A percentile compares a stretch with the other conserved stretches of the same genome.
These are phyloP conservation scores for Thelephora ganbajun DNA, from an alignment of 768 basidiomycete species.

Conservation along the genomic window DNA sequence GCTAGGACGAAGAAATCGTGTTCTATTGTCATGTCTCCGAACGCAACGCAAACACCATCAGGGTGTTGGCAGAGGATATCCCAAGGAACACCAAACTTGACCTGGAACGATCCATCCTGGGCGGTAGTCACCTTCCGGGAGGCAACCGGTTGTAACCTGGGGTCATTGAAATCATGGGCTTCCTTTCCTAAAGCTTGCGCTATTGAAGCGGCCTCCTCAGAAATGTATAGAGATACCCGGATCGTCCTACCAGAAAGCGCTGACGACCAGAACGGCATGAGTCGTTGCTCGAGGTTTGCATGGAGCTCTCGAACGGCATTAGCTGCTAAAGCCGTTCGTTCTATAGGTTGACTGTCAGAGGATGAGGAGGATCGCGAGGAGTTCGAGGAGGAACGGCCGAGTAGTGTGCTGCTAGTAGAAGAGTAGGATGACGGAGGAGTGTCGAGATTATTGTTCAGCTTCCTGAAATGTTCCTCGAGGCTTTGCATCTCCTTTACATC, in stretches of 20 bases:
- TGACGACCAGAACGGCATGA: slow-evolving; percentile 73
- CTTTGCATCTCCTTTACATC: slow-evolving; percentile 43
- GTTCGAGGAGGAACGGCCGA: slow-evolving; percentile 2
- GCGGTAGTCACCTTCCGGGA: slow-evolving; percentile 39
- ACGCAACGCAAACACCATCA: slow-evolving; percentile 38
- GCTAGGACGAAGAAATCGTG: slow-evolving; percentile 43
- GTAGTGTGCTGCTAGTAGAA: slow-evolving; percentile 2
- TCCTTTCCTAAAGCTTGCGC: slow-evolving; percentile 8
- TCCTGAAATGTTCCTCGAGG: slow-evolving; percentile 39
- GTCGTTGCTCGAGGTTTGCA: slow-evolving; percentile 59
- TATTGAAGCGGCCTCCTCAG: slow-evolving; percentile 15
- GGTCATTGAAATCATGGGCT: slow-evolving; percentile 13
- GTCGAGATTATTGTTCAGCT: slow-evolving; percentile 15
- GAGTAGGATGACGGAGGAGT: slow-evolving; percentile 6
- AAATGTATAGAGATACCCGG: slow-evolving; percentile 45
- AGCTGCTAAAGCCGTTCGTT: neutral
- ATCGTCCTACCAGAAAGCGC: slow-evolving; percentile 50
- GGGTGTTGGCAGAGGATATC: slow-evolving; percentile 53
- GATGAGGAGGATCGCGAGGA: neutral
- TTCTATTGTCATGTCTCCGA: slow-evolving; percentile 27
- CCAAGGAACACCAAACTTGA: slow-evolving; percentile 52
- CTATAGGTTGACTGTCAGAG: neutral
- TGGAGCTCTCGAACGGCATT: slow-evolving; percentile 41
- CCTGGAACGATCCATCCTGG: slow-evolving; percentile 62
- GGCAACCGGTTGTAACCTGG: slow-evolving; percentile 31